Evolutionary conservation across 2,329 filamentous ascomycete species (phyloP), one percentile per base, ranked within the genome.

Genomic region (Peltaster fructicola): DNA sequence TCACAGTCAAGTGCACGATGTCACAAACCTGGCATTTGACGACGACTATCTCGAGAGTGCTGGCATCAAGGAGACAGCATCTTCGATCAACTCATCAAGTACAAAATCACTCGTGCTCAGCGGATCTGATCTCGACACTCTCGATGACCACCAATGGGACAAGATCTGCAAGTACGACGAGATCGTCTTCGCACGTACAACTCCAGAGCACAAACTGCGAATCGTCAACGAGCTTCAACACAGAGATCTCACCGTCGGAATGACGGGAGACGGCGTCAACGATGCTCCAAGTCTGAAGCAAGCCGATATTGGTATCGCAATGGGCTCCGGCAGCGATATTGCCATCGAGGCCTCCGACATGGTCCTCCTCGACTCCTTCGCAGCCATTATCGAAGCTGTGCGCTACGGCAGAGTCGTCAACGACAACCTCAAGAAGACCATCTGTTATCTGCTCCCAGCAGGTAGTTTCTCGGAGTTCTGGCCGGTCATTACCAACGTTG

Each of bases 381-480:
- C 67, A 0, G 73, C 71, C 2, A 65, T 84, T 15, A 68, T 81
- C 4, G 65, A 75, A 40, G 77, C 76, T 1, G 67, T 82, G 2
- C 59, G 69, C 34, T 79, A 74, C 30, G 76, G 76, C 0, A 64
- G 76, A 8, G 65, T 78, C 5, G 73, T 81, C n/a, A 82, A 77
- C 48, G 73, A 81, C 46, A 82, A 82, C 38, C 52, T 82, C 24
- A 76, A 78, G 46, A 82, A 84, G 58, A 73, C 67, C 0, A 68
- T 79, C 32, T 65, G 68, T n/a, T 81, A 81, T 40, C 56, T 81
- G 3, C 57, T 81, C 0, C 74, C 75, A 0, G 76, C 76, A 0
- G 75, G 76, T 2, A 67, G 59, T n/a, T 81, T 78, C 45, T 68
- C 65, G 25, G 76, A 82, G 44, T 74, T 82, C 48, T 66, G 71